Evolutionary conservation across 1,284 basidiomycete genomes (phyloP), one percentile per base, ranked within the genome.

Genomic region (Trichosporon asahii): DNA sequence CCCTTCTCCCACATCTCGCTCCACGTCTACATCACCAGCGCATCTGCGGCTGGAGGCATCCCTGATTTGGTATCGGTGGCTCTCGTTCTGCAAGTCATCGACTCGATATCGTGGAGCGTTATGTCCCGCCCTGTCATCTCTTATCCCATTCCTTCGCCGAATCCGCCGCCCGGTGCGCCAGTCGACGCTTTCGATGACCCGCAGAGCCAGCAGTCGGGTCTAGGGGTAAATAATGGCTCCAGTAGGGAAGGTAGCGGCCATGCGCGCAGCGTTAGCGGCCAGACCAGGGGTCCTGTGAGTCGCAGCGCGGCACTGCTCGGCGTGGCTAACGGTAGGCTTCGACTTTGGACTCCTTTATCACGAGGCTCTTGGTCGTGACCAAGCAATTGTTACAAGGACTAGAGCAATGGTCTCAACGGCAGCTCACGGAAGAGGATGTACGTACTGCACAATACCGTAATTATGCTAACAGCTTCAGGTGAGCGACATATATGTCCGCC

Each of bases 401-500:
- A 69, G 95, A 94, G 11, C 86, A 90, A 84, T 98, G 95, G 95
- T 93, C 92, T 78, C 87, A 88, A 68, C 85, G 89, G 63, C 86
- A 90, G 72, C 87, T 93, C 72, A 87, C 89, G 67, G 96, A 99
- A 80, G 86, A 85, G 31, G 81, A 80, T 66, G 84, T 84, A 64
- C 70, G 82, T 76, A 0, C 7, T 1, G 33, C 11, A 2, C 4
- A 40, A 9, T 8, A 5, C 33, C 23, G 44, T 37, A 35, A n/a
- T n/a, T n/a, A n/a, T n/a, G n/a, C n/a, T n/a, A n/a, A n/a, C n/a
- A n/a, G 35, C n/a, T 2, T 25, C n/a, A 93, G 76, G 95, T 99
- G 76, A 97, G 94, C 85, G 94, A 98, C 82, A 92, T 97, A 69
- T 99, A 99, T 82, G 97, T 99, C 67, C 89, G 91, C 64, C 87